These are phyloP conservation scores for Xerocomellus intermedius DNA, from an alignment of 768 basidiomycete species.

Conservation along the genomic window DNA sequence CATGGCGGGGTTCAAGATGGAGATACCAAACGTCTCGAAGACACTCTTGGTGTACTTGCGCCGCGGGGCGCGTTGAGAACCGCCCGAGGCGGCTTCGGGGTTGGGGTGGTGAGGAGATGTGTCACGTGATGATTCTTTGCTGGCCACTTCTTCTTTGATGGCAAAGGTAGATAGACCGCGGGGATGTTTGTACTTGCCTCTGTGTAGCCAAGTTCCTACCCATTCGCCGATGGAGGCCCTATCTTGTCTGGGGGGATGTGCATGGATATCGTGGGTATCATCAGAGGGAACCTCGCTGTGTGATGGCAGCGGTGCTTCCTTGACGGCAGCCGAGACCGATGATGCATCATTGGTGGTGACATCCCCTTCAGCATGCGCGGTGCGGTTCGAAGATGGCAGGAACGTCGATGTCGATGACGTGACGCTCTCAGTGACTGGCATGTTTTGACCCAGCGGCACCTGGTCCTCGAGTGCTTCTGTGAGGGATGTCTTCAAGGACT, in stretches of 20 bases:
- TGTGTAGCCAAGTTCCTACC: constrained; percentile 76
- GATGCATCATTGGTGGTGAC: background rate
- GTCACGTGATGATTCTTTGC: constrained; percentile 22
- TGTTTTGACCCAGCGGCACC: constrained; percentile 34
- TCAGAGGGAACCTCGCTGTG: background rate
- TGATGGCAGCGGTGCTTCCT: constrained; percentile 6
- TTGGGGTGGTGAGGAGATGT: constrained; percentile 21
- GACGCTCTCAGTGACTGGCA: constrained; percentile 22
- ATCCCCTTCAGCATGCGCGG: background rate
- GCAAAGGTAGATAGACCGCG: constrained; percentile 17
- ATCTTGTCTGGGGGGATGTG: constrained; percentile 30
- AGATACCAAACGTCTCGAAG: constrained; percentile 70
- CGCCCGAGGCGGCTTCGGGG: constrained; percentile 9
- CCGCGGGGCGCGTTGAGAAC: constrained; percentile 16
- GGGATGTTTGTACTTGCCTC: constrained; percentile 41
- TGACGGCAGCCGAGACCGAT: background rate
- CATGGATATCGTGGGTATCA: constrained; percentile 11
- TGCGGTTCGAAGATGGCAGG: background rate
- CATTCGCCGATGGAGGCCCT: constrained; percentile 56
- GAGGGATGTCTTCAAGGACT: constrained; percentile 49
- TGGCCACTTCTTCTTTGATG: constrained; percentile 24
- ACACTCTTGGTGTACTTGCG: constrained; percentile 60
- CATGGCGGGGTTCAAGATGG: constrained; percentile 54
- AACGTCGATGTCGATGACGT: constrained; percentile 12
- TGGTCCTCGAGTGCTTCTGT: constrained; percentile 52